Conservation (phyloP, 1,284 basidiomycete genomes). For the Porodaedalea pini region DNA sequence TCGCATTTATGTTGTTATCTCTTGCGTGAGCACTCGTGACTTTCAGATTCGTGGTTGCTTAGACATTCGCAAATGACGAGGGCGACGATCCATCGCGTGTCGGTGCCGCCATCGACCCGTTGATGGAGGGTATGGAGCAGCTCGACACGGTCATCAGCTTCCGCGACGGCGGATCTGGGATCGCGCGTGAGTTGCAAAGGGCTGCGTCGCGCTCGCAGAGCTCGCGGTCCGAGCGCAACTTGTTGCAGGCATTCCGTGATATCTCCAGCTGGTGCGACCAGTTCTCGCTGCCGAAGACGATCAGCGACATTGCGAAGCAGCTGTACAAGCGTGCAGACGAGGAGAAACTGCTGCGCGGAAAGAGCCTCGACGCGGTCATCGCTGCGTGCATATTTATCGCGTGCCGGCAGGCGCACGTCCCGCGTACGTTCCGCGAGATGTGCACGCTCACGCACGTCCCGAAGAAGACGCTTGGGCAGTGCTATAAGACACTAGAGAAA, state of each 20-base stretch:
- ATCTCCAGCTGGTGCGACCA: slow-evolving; percentile 94
- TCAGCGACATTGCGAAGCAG: slow-evolving; percentile 95
- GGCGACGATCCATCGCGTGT: slow-evolving; percentile 99
- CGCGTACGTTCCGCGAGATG: slow-evolving; percentile 94
- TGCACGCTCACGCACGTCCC: slow-evolving; percentile 90
- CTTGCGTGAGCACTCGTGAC: slow-evolving; percentile 23
- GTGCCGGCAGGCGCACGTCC: slow-evolving; percentile 90
- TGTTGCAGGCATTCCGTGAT: slow-evolving; percentile 85
- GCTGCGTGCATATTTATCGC: slow-evolving; percentile 99
- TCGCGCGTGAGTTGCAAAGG: slow-evolving; percentile 89
- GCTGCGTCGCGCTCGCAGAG: slow-evolving; percentile 78
- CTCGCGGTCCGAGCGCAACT: slow-evolving; percentile 79
- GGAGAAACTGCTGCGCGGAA: slow-evolving; percentile 89
- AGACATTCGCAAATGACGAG: slow-evolving; percentile 99
- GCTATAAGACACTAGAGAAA: slow-evolving; percentile 90
- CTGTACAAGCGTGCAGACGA: slow-evolving; percentile 96
- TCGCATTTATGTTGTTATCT: slow-evolving; percentile 31
- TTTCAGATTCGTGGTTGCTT: slow-evolving; percentile 27
- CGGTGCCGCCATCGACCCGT: slow-evolving; percentile 90
- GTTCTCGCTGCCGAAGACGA: slow-evolving; percentile 91
- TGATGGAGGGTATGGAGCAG: slow-evolving; percentile 92
- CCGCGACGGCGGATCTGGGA: slow-evolving; percentile 90
- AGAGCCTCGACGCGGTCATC: slow-evolving; percentile 89
- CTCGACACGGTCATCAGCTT: slow-evolving; percentile 94
- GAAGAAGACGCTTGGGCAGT: slow-evolving; percentile 94